Evolutionary conservation across 768 basidiomycete species (phyloP).

Genomic region (Suillus subaureus): DNA sequence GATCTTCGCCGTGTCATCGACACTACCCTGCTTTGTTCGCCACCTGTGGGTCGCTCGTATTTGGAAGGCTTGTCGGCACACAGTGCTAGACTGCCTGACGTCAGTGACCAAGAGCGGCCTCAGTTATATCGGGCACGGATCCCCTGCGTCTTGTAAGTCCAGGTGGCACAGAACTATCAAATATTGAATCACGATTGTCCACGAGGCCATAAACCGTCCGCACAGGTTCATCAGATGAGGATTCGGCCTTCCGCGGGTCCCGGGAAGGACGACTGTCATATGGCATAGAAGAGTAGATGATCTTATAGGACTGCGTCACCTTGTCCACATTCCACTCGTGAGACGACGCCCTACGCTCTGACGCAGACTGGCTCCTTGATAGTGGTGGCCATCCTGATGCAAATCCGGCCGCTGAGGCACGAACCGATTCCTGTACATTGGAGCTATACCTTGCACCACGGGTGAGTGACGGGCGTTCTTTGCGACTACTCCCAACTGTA

Average conservation of each 20-base stretch:
- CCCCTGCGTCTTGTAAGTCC: conserved; percentile 20
- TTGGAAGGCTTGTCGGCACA: conserved; percentile 23
- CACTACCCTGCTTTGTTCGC: conserved; percentile 29
- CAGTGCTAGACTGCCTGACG: conserved; percentile 30
- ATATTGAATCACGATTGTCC: neutral
- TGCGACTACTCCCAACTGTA: conserved; percentile 10
- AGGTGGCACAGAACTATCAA: conserved; percentile 16
- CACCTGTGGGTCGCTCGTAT: conserved; percentile 29
- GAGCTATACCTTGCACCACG: conserved; percentile 14
- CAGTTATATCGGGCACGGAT: conserved; percentile 11
- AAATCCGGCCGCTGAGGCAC: conserved; percentile 12
- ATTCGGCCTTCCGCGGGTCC: conserved; percentile 23
- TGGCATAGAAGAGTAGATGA: conserved; percentile 18
- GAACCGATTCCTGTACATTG: conserved; percentile 12
- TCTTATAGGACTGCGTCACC: conserved; percentile 19
- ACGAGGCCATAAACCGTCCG: conserved; percentile 8
- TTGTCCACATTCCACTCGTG: conserved; percentile 23
- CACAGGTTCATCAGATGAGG: conserved; percentile 2
- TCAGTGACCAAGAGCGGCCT: conserved; percentile 22
- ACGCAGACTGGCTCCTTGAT: conserved; percentile 2
- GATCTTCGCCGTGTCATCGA: conserved; percentile 19
- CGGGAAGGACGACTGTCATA: conserved; percentile 20
- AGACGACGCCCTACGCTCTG: conserved; percentile 4
- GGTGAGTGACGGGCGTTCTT: conserved; percentile 13
- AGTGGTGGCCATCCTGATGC: conserved; percentile 17